Evolutionary conservation across 345 rosid genomes (phyloP), one percentile per base, ranked within the genome.

Genomic region (Aurinia saxatilis): DNA sequence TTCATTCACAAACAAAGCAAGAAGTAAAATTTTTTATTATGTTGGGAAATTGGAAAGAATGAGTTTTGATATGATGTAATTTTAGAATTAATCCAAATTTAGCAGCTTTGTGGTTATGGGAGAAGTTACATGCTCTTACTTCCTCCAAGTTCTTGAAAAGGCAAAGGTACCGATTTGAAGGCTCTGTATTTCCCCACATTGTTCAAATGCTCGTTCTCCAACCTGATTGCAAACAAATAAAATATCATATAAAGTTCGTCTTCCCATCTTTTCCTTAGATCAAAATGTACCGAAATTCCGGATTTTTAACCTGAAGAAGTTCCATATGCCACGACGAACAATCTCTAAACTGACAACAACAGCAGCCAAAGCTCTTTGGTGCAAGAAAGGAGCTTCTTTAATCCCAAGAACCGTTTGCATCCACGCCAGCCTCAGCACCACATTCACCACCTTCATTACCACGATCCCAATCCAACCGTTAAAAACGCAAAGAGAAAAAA

Each of bases 191-290:
- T 85, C 23, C 90, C 96, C 14, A 88, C 90, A 48, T 86, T 84
- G 78, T 86, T 84, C 60, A 90, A 64, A 78, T 90, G 97, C 68
- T 90, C 95, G 70, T 84, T 86, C 82, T 90, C 96, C 88, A 85
- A 65, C 84, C 96, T 88, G 67, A 17, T 52, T 4, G 0, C 40
- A 41, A 18, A 34, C 18, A 72, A 33, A n/a, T n/a, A 40, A 5
- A 1, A 25, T 0, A 52, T 11, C 12, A 49, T 2, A 2, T 2
- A 41, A 29, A 11, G 1, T 6, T 46, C 5, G 23, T 7, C 7
- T n/a, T 50, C 10, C 4, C 0, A 9, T 40, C 5, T 53, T 23
- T 33, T 25, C 8, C 8, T 62, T 40, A 0, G 8, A 41, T 21
- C 16, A 44, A 35, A 36, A 2, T 21, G 37, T 17, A 5, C 10